Evolutionary conservation across 768 basidiomycete genomes (phyloP).

Genomic region (Xerocomellus amylosporus): DNA sequence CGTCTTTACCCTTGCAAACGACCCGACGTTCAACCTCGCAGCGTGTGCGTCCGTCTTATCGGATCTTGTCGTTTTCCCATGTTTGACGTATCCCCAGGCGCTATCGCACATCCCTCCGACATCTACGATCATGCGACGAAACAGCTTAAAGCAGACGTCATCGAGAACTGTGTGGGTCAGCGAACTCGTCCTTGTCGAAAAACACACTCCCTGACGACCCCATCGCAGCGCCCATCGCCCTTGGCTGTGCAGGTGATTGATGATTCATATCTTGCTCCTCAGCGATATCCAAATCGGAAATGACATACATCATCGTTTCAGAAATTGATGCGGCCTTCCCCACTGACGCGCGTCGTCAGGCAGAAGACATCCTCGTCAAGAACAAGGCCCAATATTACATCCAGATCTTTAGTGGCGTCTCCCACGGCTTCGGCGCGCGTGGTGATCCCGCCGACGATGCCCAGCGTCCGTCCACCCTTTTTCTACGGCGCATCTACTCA

Average conservation of each 20-base stretch:
- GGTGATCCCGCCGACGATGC: conserved; percentile 27
- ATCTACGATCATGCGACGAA: conserved; percentile 9
- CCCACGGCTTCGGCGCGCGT: conserved; percentile 37
- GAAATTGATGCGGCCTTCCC: conserved; percentile 59
- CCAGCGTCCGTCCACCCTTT: conserved; percentile 17
- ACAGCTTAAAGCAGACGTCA: conserved; percentile 44
- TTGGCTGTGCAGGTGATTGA: conserved; percentile 52
- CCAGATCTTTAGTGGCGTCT: conserved; percentile 51
- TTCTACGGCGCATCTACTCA: background rate
- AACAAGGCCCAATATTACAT: conserved; percentile 52
- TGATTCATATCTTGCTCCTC: background rate
- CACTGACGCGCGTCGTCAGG: conserved; percentile 46
- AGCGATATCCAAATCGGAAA: background rate
- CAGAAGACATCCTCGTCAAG: conserved; percentile 54
- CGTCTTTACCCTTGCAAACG: conserved; percentile 45
- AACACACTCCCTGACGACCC: background rate
- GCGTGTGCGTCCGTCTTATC: conserved; percentile 37
- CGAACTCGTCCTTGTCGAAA: background rate
- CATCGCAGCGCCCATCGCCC: conserved; percentile 47
- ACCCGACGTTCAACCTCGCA: conserved; percentile 37
- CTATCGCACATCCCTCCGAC: conserved; percentile 53
- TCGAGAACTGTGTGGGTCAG: conserved; percentile 48
- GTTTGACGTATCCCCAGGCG: conserved; percentile 33
- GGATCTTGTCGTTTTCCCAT: background rate
- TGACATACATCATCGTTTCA: conserved; percentile 20